Percentiles rank a stretch among this genome's conserved stretches.
phyloP scores from a whole-genome alignment of 2,329 filamentous ascomycete species.

The Colletotrichum agaves region DNA sequence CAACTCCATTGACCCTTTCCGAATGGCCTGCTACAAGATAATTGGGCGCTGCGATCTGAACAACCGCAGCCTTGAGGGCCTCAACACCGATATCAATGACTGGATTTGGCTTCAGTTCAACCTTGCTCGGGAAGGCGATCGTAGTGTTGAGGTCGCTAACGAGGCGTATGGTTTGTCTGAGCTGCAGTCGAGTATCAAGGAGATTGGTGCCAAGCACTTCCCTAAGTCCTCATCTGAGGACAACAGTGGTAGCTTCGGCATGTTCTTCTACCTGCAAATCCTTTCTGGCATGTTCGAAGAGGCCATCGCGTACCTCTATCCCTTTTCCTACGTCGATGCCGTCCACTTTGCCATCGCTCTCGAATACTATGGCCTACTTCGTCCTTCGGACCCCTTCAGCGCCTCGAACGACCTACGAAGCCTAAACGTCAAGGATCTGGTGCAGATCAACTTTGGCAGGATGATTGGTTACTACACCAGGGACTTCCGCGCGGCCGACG shows the following conservation, averaged over 20 bases:
- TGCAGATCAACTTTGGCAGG: slow-evolving; percentile 93
- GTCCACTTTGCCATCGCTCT: slow-evolving; percentile 94
- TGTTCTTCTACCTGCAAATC: slow-evolving; percentile 93
- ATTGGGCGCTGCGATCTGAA: slow-evolving; percentile 81
- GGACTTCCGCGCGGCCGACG: slow-evolving; percentile 92
- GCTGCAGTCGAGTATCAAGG: slow-evolving; percentile 82
- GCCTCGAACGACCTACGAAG: slow-evolving; percentile 77
- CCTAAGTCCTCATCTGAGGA: slow-evolving; percentile 83
- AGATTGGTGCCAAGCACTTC: slow-evolving; percentile 94
- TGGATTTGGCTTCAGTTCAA: slow-evolving; percentile 80
- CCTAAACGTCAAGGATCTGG: slow-evolving; percentile 73
- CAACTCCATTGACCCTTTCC: slow-evolving; percentile 90
- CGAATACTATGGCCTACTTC: slow-evolving; percentile 87
- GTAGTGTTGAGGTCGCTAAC: slow-evolving; percentile 70
- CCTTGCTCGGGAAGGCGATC: slow-evolving; percentile 73
- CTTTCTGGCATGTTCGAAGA: slow-evolving; percentile 94
- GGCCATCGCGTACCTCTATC: slow-evolving; percentile 89
- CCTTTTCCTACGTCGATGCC: slow-evolving; percentile 90
- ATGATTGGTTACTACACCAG: slow-evolving; percentile 96
- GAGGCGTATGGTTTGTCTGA: slow-evolving; percentile 73
- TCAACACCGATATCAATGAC: slow-evolving; percentile 74
- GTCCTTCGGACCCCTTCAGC: slow-evolving; percentile 83
- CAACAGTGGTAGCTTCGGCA: slow-evolving; percentile 81
- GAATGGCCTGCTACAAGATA: slow-evolving; percentile 98
- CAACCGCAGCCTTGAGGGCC: slow-evolving; percentile 71